These are phyloP conservation scores for Exophiala mesophila DNA, from an alignment of 2,329 filamentous ascomycete species.

Conservation along the genomic window DNA sequence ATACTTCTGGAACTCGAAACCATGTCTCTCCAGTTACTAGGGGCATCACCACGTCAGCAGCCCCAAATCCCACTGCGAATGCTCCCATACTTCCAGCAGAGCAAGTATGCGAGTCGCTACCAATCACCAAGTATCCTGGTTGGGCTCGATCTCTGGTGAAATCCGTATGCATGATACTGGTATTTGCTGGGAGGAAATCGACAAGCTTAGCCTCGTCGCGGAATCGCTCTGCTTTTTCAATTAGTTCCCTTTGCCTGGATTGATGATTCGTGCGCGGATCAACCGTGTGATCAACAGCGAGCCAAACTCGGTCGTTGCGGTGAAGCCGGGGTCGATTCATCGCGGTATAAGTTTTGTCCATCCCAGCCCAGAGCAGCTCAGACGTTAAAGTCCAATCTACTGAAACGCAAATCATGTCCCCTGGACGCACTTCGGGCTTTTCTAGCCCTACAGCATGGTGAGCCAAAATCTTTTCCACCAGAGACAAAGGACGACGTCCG, in stretches of 20 bases:
- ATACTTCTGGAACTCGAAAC: slow-evolving; percentile 43
- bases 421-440: slow-evolving; percentile 33
- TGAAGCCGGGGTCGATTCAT: slow-evolving; percentile 40
- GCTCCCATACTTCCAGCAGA: slow-evolving; percentile 39
- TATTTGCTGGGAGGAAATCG: slow-evolving; percentile 42
- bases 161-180: slow-evolving; percentile 46
- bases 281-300: slow-evolving; percentile 47
- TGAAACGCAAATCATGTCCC: slow-evolving; percentile 38
- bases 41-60: slow-evolving; percentile 42
- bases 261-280: slow-evolving; percentile 39
- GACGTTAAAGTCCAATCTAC: slow-evolving; percentile 46
- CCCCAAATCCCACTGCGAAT: slow-evolving; percentile 43
- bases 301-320: slow-evolving; percentile 48
- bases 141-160: slow-evolving; percentile 42
- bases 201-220: slow-evolving; percentile 28
- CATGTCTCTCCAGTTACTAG: slow-evolving; percentile 46
- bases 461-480: slow-evolving; percentile 45
- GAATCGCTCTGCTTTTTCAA: slow-evolving; percentile 32
- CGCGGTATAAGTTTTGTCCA: slow-evolving; percentile 38
- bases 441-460: slow-evolving; percentile 33
- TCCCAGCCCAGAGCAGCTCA: slow-evolving; percentile 40
- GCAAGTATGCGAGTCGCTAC: slow-evolving; percentile 47
- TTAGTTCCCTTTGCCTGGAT: slow-evolving; percentile 34
- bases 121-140: slow-evolving; percentile 42
- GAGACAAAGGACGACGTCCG: neutral